A percentile compares a stretch with the other conserved stretches of the same genome.
Conservation (phyloP, 805 yeast genomes). For the Candida ulmi region DNA sequence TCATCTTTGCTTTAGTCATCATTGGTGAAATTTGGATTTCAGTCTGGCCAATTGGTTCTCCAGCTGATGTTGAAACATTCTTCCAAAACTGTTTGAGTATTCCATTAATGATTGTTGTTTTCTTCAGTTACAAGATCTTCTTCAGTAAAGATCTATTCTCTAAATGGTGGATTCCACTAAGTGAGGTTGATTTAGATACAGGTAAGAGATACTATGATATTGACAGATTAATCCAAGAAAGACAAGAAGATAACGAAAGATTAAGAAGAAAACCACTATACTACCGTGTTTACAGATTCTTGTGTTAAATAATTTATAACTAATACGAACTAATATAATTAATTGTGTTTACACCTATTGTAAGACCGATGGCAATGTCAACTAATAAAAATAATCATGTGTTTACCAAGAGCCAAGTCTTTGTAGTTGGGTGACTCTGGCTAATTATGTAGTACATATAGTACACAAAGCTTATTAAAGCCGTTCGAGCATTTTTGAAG, state of each 20-base stretch:
- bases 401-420: too few species aligned
- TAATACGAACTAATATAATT: too few species aligned
- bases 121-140: constrained; percentile 36
- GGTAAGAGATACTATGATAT: constrained; percentile 48
- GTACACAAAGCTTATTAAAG: too few species aligned
- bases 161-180: constrained; percentile 28
- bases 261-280: constrained; percentile 26
- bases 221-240: constrained; percentile 39
- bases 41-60: constrained; percentile 47
- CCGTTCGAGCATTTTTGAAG: too few species aligned
- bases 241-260: constrained; percentile 25
- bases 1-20: constrained; percentile 47
- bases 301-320: background rate
- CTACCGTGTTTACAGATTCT: constrained; percentile 28
- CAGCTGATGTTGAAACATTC: constrained; percentile 32
- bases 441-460: too few species aligned
- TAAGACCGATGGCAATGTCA: too few species aligned
- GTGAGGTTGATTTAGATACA: constrained; percentile 47
- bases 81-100: constrained; percentile 40
- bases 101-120: constrained; percentile 37
- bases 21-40: constrained; percentile 72
- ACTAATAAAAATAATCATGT: too few species aligned
- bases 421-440: too few species aligned
- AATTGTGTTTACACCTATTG: too few species aligned
- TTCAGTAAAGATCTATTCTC: constrained; percentile 29